Base-by-base conservation (phyloP, 257 asterid species). In the Buddleja alternifolia region DNA sequence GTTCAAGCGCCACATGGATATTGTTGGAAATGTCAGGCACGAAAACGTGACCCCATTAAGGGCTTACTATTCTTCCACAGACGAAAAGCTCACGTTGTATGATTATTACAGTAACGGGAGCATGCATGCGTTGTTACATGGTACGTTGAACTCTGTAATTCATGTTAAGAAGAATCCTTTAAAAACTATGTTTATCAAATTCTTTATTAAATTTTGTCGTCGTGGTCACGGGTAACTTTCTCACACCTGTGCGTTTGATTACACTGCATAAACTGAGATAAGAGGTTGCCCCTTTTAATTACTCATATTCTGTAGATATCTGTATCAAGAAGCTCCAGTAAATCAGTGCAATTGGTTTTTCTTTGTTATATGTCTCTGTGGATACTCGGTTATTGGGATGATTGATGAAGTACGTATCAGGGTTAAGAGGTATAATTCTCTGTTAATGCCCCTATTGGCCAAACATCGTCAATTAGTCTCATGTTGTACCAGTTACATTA, bases 31-130 rank as follows among this genome's bases (percentile, higher is more conserved):
- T 17, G 25, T 48, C 54, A 16, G 54, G 54, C 54, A 48, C 25
- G 19, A n/a, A 15, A 7, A 45, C 51, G 51, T 45, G 17, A 2
- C 15, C 6, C 34, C 2, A 5, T 29, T 29, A 29, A 29, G 46
- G 46, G 46, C 46, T 41, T 50, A 50, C 10, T 50, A 19, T 50
- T n/a, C 24, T 15, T 15, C 25, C 2, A 16, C 6, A 2, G 29
- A 50, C 7, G 25, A 50, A 50, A 50, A 19, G 46, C 56, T 50
- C 12, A 50, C 15, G 56, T 6, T 50, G 25, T 16, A 50, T 51
- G 76, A 61, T 61, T 52, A 61, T 62, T 62, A n/a, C 29, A 21
- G 3, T 7, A n/a, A 25, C 5, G 34, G 34, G 39, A 71, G 76
- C 24, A 55, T 71, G 21, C 50, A 0, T 17, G 19, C 21, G 6